A percentile compares a stretch with the other conserved stretches of the same genome.
Evolutionary conservation across 1,284 basidiomycete genomes (phyloP).

Genomic region (Taiwanofungus camphoratus): DNA sequence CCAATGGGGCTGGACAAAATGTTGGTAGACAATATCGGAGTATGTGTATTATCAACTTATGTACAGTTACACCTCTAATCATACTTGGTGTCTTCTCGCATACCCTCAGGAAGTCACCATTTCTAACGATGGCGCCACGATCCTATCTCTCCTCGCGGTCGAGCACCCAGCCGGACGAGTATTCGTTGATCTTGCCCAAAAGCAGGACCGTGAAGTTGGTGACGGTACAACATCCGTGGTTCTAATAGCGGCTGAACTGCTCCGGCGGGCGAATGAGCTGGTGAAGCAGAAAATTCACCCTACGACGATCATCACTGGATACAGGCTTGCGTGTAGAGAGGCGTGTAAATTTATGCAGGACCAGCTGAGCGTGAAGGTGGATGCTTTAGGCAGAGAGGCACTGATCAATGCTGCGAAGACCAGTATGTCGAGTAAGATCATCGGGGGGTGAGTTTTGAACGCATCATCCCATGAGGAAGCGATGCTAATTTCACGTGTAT

Average conservation of each 20-base stretch:
- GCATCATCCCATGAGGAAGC: neutral
- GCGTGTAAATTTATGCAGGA: constrained; percentile 99
- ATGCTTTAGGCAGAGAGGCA: constrained; percentile 85
- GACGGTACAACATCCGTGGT: constrained; percentile 99
- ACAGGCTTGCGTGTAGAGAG: constrained; percentile 94
- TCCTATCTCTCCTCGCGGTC: constrained; percentile 87
- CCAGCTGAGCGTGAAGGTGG: constrained; percentile 94
- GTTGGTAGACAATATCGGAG: constrained; percentile 98
- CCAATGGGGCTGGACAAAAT: constrained; percentile 96
- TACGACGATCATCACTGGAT: constrained; percentile 98
- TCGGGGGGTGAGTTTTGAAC: constrained; percentile 72
- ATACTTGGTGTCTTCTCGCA: neutral
- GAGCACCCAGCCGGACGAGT: constrained; percentile 95
- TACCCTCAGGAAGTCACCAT: constrained; percentile 88
- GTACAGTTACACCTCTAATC: constrained; percentile 1
- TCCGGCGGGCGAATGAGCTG: constrained; percentile 94
- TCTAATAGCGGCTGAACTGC: constrained; percentile 92
- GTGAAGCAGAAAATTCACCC: constrained; percentile 99
- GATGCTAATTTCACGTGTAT: constrained; percentile 7
- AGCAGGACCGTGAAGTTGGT: constrained; percentile 99
- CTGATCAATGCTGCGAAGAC: constrained; percentile 98
- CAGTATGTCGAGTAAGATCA: constrained; percentile 98
- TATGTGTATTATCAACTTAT: constrained; percentile 31
- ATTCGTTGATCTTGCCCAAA: constrained; percentile 97
- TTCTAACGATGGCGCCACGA: constrained; percentile 99